A percentile compares a stretch with the other conserved stretches of the same genome.
Conservation (phyloP, 1,284 basidiomycete species). For the Trichosporon ovoides region DNA sequence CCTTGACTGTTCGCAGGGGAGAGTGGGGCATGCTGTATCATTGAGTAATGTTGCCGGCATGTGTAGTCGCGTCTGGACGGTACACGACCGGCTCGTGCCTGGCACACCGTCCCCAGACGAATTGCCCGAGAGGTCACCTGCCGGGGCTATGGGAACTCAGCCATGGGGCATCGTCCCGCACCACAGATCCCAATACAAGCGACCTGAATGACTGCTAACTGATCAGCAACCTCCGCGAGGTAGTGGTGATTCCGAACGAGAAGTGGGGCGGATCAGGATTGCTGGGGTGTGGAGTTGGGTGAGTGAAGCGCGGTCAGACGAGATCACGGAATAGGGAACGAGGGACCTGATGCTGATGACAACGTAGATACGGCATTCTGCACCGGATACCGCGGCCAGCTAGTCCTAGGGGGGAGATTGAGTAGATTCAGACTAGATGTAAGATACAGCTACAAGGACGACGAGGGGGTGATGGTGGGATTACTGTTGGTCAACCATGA, state of each 20-base stretch:
- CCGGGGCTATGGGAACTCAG: too few relatives aligned
- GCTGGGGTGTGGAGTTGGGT: slow-evolving; percentile 90
- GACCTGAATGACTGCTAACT: slow-evolving; percentile 7
- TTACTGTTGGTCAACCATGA: too few relatives aligned
- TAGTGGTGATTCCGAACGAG: slow-evolving; percentile 85
- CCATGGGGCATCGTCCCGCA: too few relatives aligned
- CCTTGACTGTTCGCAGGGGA: neutral
- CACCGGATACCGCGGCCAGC: slow-evolving; percentile 72
- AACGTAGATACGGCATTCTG: slow-evolving; percentile 60
- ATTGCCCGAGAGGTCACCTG: neutral
- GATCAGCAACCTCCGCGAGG: slow-evolving; percentile 75
- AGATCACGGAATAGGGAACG: neutral
- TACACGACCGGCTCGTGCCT: slow-evolving; percentile 1
- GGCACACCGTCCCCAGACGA: neutral
- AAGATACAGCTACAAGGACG: neutral
- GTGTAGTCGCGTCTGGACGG: neutral
- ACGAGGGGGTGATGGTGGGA: neutral
- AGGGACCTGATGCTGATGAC: neutral
- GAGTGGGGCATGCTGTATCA: neutral
- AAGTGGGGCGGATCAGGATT: slow-evolving; percentile 95
- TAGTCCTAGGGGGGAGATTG: slow-evolving; percentile 21
- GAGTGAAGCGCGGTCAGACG: slow-evolving; percentile 18
- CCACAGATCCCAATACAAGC: too few relatives aligned
- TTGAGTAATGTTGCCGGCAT: slow-evolving; percentile 4
- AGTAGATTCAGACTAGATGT: neutral